phyloP scores from a whole-genome alignment of 2,329 filamentous ascomycete species.

The Cladophialophora psammophila region DNA sequence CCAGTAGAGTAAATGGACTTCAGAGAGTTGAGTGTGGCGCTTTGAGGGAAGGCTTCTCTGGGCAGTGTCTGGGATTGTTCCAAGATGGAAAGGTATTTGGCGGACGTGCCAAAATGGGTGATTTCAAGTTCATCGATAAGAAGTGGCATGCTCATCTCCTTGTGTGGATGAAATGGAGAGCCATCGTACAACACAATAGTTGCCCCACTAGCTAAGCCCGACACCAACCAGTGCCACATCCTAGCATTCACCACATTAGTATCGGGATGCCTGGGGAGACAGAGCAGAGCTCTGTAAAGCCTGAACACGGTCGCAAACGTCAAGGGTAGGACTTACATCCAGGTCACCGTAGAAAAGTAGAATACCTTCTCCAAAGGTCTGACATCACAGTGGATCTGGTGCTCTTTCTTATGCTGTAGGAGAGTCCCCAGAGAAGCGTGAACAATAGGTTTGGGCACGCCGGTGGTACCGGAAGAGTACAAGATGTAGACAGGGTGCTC shows the following conservation, averaged over 20 bases:
- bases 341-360: slow-evolving; percentile 93
- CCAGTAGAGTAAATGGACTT: slow-evolving; percentile 93
- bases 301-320: not conserved
- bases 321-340: slow-evolving; percentile 67
- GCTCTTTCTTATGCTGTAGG: slow-evolving; percentile 97
- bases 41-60: slow-evolving; percentile 55
- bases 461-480: slow-evolving; percentile 91
- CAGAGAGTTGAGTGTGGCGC: slow-evolving; percentile 59
- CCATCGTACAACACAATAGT: slow-evolving; percentile 91
- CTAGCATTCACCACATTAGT: not conserved
- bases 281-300: not conserved
- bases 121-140: slow-evolving; percentile 82
- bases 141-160: slow-evolving; percentile 80
- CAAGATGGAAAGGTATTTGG: slow-evolving; percentile 89
- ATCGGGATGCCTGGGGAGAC: not conserved
- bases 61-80: slow-evolving; percentile 78
- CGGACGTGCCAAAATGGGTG: slow-evolving; percentile 93
- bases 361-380: slow-evolving; percentile 75
- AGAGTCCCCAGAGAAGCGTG: slow-evolving; percentile 90
- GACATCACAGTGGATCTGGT: slow-evolving; percentile 85
- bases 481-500: slow-evolving; percentile 93
- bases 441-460: slow-evolving; percentile 88
- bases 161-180: slow-evolving; percentile 82
- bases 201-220: slow-evolving; percentile 80
- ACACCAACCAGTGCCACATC: slow-evolving; percentile 98